Base-by-base conservation (phyloP, 2,329 filamentous ascomycete genomes). In the Hypoxylon sp. region DNA sequence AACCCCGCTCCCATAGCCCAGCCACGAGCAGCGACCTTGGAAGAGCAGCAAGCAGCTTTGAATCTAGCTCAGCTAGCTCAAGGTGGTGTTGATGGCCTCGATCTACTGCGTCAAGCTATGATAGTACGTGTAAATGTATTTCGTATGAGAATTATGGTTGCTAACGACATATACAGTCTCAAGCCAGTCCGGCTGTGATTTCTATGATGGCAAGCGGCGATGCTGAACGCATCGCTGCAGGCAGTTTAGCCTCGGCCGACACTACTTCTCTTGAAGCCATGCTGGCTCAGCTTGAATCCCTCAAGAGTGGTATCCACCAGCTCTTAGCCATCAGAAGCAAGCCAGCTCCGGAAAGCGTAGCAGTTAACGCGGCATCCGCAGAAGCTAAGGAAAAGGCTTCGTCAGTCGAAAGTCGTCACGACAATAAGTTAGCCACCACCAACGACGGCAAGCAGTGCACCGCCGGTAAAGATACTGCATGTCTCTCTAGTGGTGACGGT, bases 1-100 rank as follows among this genome's bases (percentile, higher is more conserved):
- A 60, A 62, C 67, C 62, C 75, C 68, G 74, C 75, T 74, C 57
- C 58, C 29, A 55, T 58, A 15, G 70, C 71, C 53, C 75, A 82
- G 69, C 80, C 83, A 73, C 81, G 75, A 69, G 78, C 80, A 59
- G 82, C 81, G 54, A 82, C 80, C n/a, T 79, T 92, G 19, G 83
- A 86, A 57, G 88, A 92, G 77, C 86, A 91, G 75, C 90, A 92
- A 75, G 86, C 89, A 47, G 90, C 89, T 3, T 83, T 93, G 66
- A 89, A 88, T 67, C 82, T 93, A 32, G 83, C 86, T 48, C 85
- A 87, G 68, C 81, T 93, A 52, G 83, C 82, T 60, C 83, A 84
- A 70, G 82, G 84, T 68, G 79, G 80, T 58, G 82, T 85, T 24
- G 81, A 87, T 54, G 81, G 83, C 32, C 76, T 89, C 54, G 80